Base-by-base conservation (phyloP, 805 yeast genomes). In the Hanseniaspora valbyensis region DNA sequence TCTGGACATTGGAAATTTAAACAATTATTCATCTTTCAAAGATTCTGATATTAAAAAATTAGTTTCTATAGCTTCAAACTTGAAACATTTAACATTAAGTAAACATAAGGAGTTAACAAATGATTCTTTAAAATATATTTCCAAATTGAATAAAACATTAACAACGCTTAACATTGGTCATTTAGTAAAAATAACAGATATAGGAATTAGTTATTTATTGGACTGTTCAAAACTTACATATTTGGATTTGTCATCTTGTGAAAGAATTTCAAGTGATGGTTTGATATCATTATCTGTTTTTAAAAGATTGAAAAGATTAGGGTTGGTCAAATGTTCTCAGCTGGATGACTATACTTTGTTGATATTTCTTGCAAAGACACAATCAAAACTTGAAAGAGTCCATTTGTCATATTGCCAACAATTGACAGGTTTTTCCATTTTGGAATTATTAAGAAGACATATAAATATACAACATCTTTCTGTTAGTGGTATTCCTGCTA, bases 141-240 rank as follows among this genome's bases (percentile, higher is more conserved):
- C 39, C 4, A 30, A 14, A 6, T 14, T 45, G 18, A 29, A 18
- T 8, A 45, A 38, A 30, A 29, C 50, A 6, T 14, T 45, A 18
- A 39, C 50, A 6, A 45, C 50, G 2, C 29, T 45, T 25, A 45
- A 45, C 22, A 45, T 45, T 9, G 50, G 50, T 3, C 50, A 45
- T 37, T 37, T 45, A 26, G 16, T 7, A 8, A 41, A 38, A 22
- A 30, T 45, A 1, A 29, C 50, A 14, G 33, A n/a, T 12, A 4
- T 14, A 8, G 43, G 43, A 14, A 38, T 45, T 22, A 12, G 16
- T 7, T 24, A 45, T 24, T 13, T 45, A 7, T 19, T 30, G 12
- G 25, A 24, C 9, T 45, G 50, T n/a, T 5, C 21, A 6, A 45
- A 33, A 13, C 10, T 45, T 7, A 45, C 43, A 28, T 45, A 45